Base-by-base conservation (phyloP, 2,329 filamentous ascomycete genomes). In the Cladosporium phlei region DNA sequence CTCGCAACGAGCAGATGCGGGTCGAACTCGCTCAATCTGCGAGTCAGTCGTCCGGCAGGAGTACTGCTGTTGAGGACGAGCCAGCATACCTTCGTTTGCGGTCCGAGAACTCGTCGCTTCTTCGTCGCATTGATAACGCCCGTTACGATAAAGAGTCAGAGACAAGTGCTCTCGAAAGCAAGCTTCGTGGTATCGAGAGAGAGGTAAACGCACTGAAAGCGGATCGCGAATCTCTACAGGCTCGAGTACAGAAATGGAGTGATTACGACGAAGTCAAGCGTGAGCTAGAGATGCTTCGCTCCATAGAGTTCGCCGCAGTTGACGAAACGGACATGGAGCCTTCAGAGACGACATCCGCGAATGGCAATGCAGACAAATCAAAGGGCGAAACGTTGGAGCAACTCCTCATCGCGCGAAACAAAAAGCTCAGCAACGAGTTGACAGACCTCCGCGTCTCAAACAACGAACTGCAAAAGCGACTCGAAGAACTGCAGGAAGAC, bases 241-340 rank as follows among this genome's bases (percentile, higher is more conserved):
- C 76, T 28, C 95, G 93, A 69, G 79, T 97, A 3, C 82, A 88
- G 53, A 94, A 86, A 63, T 94, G 88, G 82, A 81, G 81, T 55
- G 93, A 98, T 65, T 98, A 98, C 64, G 90, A 97, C 25, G 91
- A 97, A 49, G 81, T 98, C 38, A 96, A 93, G 69, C 87, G 94
- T 54, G 94, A 98, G 67, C 76, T 98, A 3, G 91, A 97, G 60
- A 90, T 97, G 51, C 79, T 98, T 51, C 95, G 95, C 65, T 77
- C 91, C 56, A 96, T 98, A 58, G 93, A 98, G 64, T 95, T 98
- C 59, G 87, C 91, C 2, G 91, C 88, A 0, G 90, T 88, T 6
- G 50, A 54, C 7, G 51, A 50, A n/a, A 61, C 62, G 50, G 86
- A 90, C 37, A 82, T 85, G 2, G 70, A 75, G 7, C 8, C 9